phyloP scores from a whole-genome alignment of 805 yeast species.

The Spathaspora arborariae region DNA sequence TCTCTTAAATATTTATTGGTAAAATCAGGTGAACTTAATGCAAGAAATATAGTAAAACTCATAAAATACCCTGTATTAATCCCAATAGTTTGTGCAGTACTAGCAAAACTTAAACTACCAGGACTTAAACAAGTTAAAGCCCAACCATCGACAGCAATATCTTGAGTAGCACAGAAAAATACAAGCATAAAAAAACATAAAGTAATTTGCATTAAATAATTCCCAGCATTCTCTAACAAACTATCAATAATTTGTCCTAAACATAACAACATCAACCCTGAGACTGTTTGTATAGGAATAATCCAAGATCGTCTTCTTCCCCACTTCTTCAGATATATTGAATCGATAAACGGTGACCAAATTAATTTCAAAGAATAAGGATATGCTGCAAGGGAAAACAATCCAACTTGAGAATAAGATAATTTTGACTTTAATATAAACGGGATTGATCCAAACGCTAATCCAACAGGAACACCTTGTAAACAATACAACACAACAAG shows the following conservation, averaged over 20 bases:
- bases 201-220: constrained; percentile 57
- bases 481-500: constrained; percentile 72
- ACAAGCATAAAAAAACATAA: constrained; percentile 71
- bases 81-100: constrained; percentile 97
- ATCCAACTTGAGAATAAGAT: constrained; percentile 84
- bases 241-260: constrained; percentile 59
- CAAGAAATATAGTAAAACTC: constrained; percentile 86
- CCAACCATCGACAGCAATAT: constrained; percentile 99
- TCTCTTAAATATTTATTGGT: constrained; percentile 78
- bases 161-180: constrained; percentile 93
- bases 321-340: constrained; percentile 58
- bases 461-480: constrained; percentile 96
- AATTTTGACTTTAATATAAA: constrained; percentile 79
- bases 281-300: constrained; percentile 83
- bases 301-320: constrained; percentile 95
- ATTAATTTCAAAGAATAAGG: constrained; percentile 89
- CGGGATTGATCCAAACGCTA: constrained; percentile 93
- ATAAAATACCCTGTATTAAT: constrained; percentile 89
- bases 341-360: constrained; percentile 97
- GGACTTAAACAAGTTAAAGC: constrained; percentile 83
- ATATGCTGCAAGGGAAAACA: constrained; percentile 87
- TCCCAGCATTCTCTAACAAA: constrained; percentile 47
- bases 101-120: constrained; percentile 80
- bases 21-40: constrained; percentile 88
- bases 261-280: constrained; percentile 61